A percentile compares a stretch with the other conserved stretches of the same genome.
Conservation (phyloP, 177 flowering plant species). For the Vitis hybrid region DNA sequence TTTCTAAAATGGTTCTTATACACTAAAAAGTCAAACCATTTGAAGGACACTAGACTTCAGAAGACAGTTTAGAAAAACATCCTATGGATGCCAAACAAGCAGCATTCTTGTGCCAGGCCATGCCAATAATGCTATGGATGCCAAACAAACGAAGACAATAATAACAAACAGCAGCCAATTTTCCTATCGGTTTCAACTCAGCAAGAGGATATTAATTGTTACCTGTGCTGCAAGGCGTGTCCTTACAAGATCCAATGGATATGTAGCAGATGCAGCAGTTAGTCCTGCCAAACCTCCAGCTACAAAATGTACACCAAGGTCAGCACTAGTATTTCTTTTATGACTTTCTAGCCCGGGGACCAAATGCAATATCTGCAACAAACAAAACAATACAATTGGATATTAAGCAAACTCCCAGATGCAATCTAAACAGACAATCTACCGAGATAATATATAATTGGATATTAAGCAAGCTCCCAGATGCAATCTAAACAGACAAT, state of each 20-base stretch:
- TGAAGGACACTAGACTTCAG: neutral
- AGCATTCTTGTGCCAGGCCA: neutral
- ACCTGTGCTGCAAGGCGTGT: conserved; percentile 84
- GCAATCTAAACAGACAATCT: neutral
- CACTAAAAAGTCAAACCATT: neutral
- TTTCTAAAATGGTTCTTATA: neutral
- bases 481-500: neutral
- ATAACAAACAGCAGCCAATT: neutral
- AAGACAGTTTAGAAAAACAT: neutral
- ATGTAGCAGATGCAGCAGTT: conserved; percentile 67
- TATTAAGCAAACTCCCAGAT: neutral
- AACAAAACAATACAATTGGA: neutral
- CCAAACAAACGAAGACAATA: neutral
- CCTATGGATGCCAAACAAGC: neutral
- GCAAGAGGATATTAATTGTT: neutral
- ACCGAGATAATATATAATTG: neutral
- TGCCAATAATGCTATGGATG: conserved; percentile 1
- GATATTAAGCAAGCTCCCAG: neutral
- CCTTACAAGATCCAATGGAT: conserved; percentile 74
- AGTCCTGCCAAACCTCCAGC: conserved; percentile 72
- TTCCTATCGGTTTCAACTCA: neutral
- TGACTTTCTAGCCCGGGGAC: conserved; percentile 38
- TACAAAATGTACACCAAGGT: conserved; percentile 44
- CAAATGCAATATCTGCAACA: conserved; percentile 38
- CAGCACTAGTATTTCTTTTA: conserved; percentile 28